These are phyloP conservation scores for Saturnispora ahearnii DNA, from an alignment of 805 yeast genomes.

Conservation along the genomic window DNA sequence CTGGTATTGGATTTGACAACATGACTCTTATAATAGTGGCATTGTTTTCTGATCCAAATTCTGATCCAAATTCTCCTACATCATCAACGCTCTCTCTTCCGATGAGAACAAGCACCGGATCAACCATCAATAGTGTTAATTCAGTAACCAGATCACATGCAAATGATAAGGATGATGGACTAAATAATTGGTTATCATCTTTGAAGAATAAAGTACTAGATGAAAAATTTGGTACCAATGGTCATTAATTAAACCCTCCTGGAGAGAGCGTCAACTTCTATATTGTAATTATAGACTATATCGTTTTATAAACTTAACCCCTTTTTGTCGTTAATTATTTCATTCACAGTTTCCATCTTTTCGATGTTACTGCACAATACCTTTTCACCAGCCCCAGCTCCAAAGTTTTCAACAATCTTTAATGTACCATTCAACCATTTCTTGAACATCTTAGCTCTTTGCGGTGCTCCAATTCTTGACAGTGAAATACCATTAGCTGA, in stretches of 20 bases:
- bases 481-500: slow-evolving; percentile 53
- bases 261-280: background rate
- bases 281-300: background rate
- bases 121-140: background rate
- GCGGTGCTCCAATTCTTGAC: slow-evolving; percentile 67
- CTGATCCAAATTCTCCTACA: background rate
- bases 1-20: slow-evolving; percentile 77
- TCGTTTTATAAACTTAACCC: background rate
- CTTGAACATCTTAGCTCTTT: slow-evolving; percentile 58
- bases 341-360: slow-evolving; percentile 14
- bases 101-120: slow-evolving; percentile 2
- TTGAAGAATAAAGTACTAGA: slow-evolving; percentile 36
- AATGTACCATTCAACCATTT: slow-evolving; percentile 46
- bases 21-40: slow-evolving; percentile 62
- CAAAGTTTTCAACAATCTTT: slow-evolving; percentile 34
- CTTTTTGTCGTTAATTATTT: background rate
- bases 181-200: slow-evolving; percentile 50
- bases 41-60: background rate
- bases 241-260: slow-evolving; percentile 10
- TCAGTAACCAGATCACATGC: background rate
- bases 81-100: background rate
- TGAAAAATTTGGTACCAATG: slow-evolving; percentile 27
- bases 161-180: slow-evolving; percentile 6
- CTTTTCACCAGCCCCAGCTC: slow-evolving; percentile 60
- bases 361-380: slow-evolving; percentile 38